Conservation (phyloP, 1,284 basidiomycete genomes). For the Mycena citricolor region DNA sequence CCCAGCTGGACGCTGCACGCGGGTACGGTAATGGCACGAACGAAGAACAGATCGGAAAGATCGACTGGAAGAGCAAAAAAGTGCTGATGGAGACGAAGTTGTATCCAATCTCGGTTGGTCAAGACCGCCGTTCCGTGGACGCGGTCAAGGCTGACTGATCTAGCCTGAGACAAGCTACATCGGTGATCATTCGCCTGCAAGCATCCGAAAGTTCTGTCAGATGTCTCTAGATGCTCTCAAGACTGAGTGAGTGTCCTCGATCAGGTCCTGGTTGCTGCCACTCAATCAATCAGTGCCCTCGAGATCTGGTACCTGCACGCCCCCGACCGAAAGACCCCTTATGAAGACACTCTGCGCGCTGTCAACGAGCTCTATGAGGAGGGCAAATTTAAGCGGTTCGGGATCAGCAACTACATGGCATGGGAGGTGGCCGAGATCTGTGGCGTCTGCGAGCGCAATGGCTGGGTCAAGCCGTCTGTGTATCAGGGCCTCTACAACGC, state of each 20-base stretch:
- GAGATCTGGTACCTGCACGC: conserved; percentile 22
- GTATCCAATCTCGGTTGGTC: too few species aligned
- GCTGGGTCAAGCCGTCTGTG: conserved; percentile 14
- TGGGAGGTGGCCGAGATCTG: conserved; percentile 18
- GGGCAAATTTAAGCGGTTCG: conserved; percentile 22
- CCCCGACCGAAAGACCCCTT: conserved; percentile 21
- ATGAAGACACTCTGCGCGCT: conserved; percentile 19
- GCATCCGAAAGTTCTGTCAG: too few species aligned
- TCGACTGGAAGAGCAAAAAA: conserved; percentile 7
- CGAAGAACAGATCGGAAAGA: conserved; percentile 4
- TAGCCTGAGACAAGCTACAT: too few species aligned
- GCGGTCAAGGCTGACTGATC: too few species aligned
- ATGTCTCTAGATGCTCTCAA: too few species aligned
- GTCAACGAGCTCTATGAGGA: conserved; percentile 20
- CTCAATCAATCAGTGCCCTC: conserved; percentile 16
- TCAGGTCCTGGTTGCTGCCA: too few species aligned
- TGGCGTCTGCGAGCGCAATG: conserved; percentile 17
- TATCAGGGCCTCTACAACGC: conserved; percentile 18
- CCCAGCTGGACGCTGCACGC: too few species aligned
- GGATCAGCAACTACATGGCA: conserved; percentile 13
- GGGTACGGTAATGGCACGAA: conserved; percentile 1
- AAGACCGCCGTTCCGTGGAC: too few species aligned
- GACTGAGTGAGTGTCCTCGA: too few species aligned
- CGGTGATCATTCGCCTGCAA: too few species aligned
- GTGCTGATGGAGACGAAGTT: conserved; percentile 14